Percentiles rank a stretch among this genome's conserved stretches.
phyloP scores from a whole-genome alignment of 306 rosid genomes.

The Medicago ruthenica region DNA sequence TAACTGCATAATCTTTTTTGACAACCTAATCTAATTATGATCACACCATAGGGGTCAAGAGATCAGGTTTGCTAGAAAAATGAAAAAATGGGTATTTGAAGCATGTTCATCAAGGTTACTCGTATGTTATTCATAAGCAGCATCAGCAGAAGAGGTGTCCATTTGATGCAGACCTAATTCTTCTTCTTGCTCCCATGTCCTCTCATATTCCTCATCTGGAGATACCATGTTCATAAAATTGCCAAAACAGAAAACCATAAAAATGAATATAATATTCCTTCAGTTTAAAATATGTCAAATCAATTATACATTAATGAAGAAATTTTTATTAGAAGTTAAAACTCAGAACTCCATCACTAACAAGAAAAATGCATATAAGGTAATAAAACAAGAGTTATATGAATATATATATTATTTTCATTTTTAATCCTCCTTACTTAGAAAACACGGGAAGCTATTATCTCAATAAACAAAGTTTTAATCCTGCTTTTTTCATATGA shows the following conservation, averaged over 20 bases:
- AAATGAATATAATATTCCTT: constrained; percentile 3
- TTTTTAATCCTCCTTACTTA: too few relatives aligned
- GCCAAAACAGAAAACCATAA: neutral
- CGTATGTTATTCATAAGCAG: constrained; percentile 48
- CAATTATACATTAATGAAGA: too few relatives aligned
- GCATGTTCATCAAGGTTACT: neutral
- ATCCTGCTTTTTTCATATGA: too few relatives aligned
- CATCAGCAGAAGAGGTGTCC: constrained; percentile 86
- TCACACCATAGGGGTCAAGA: neutral
- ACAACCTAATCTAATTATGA: neutral
- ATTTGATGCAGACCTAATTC: constrained; percentile 92
- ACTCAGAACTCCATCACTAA: too few relatives aligned
- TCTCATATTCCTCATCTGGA: constrained; percentile 72
- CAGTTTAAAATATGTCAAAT: too few relatives aligned
- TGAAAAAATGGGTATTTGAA: neutral
- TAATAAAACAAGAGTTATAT: neutral
- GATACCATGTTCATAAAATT: constrained; percentile 5
- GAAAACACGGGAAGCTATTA: too few relatives aligned
- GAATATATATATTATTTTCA: too few relatives aligned
- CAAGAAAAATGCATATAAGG: neutral
- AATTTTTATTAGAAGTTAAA: too few relatives aligned
- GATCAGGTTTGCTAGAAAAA: neutral
- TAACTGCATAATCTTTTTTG: too few relatives aligned
- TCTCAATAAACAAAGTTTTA: too few relatives aligned
- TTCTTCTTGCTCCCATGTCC: constrained; percentile 97